Base-by-base conservation (phyloP, 2,329 filamentous ascomycete genomes). In the Dothiorella sarmentorum region DNA sequence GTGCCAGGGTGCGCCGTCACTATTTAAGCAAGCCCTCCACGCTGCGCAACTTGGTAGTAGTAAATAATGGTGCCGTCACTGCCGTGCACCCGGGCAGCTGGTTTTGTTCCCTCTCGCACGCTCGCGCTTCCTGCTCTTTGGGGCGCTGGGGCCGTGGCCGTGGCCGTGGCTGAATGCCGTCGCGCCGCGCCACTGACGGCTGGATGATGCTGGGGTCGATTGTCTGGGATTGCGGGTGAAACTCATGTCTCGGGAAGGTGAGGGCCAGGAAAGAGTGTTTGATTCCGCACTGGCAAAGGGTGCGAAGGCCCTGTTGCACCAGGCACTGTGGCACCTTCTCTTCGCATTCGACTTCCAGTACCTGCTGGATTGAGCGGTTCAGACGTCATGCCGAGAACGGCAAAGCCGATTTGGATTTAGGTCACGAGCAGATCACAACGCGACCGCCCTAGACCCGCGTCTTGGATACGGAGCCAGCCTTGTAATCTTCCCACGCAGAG, bases 381-480 rank as follows among this genome's bases (percentile, higher is more conserved):
- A 22, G 40, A 53, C 49, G 49, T 53, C 49, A 53, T 53, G 49
- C 49, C 49, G 49, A 53, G 49, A 53, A 40, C 35, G 35, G 49
- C 37, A 53, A 53, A 17, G 22, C 35, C 15, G 49, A 27, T n/a
- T 15, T 20, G 9, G 31, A 15, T 13, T 13, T 31, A 13, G 15
- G 29, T 31, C 18, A 13, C 20, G 37, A 38, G 49, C 49, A 53
- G 49, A 52, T 52, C 49, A 53, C 49, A 53, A 22, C 49, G 49
- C 35, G 49, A 38, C 35, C 47, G 47, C 47, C 42, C 43, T 47
- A 24, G n/a, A 31, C 43, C 20, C 43, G 43, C 43, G 43, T 45
- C 43, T 45, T 29, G 43, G 43, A 18, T 6, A 24, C 24, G 10
- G 26, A 10, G 17, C 24, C 24, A 17, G 18, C n/a, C 43, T 7